These are phyloP conservation scores for Coleophoma cylindrospora DNA, from an alignment of 2,329 filamentous ascomycete species.

Conservation along the genomic window DNA sequence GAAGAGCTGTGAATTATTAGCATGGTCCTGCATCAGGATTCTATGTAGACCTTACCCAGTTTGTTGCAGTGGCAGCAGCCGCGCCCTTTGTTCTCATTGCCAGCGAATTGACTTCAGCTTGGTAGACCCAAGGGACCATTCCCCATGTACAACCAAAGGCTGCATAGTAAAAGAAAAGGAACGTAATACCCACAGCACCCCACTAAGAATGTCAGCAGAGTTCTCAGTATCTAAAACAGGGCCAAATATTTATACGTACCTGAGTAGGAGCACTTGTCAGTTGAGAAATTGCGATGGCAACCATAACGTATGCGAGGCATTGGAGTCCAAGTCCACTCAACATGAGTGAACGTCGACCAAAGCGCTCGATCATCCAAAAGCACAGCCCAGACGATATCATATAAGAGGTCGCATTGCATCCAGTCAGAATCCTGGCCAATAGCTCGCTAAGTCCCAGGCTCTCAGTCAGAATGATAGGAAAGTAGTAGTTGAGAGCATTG, in stretches of 20 bases:
- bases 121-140: constrained; percentile 48
- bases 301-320: constrained; percentile 11
- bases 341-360: constrained; percentile 66
- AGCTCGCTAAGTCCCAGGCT: constrained; percentile 38
- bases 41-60: constrained; percentile 5
- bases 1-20: constrained; percentile 9
- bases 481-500: constrained; percentile 35
- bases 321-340: constrained; percentile 52
- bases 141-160: constrained; percentile 45
- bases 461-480: constrained; percentile 42
- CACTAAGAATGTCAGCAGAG: constrained; percentile 8
- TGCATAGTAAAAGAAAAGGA: constrained; percentile 43
- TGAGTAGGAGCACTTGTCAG: constrained; percentile 3
- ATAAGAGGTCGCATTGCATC: constrained; percentile 41
- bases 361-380: constrained; percentile 39
- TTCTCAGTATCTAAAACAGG: constrained; percentile 53
- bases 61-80: constrained; percentile 36
- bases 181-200: constrained; percentile 18
- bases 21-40: background rate
- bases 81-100: constrained; percentile 48
- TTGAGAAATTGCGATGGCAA: constrained; percentile 8
- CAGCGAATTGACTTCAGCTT: constrained; percentile 47
- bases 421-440: constrained; percentile 46
- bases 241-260: constrained; percentile 12
- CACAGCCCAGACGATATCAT: constrained; percentile 30